Evolutionary conservation across 169 alveolate species (phyloP).

Genomic region (Eimeria praecox): DNA sequence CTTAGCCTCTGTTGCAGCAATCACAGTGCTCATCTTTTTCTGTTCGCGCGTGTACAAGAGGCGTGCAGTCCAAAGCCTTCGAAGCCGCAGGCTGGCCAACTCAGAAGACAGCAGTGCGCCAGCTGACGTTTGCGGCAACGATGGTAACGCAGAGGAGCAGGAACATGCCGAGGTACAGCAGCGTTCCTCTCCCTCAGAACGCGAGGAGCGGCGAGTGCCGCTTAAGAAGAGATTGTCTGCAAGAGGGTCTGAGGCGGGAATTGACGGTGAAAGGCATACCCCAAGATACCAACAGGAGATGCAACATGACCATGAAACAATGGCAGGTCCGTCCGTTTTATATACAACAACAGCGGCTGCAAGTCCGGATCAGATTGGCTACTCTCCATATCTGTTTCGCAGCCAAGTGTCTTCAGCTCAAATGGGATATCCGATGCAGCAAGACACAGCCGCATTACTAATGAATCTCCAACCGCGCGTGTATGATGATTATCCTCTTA

Average conservation of each 20-base stretch:
- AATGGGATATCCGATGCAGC: neutral
- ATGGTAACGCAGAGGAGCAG: neutral
- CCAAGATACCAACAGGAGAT: too few species aligned
- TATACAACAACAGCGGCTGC: neutral
- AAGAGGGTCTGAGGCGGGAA: neutral
- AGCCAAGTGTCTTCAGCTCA: neutral
- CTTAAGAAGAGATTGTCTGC: neutral
- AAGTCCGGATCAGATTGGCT: neutral
- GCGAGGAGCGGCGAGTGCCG: neutral
- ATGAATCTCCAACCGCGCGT: neutral
- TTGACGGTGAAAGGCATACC: too few species aligned
- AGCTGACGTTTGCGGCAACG: neutral
- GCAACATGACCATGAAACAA: too few species aligned
- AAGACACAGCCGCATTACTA: neutral
- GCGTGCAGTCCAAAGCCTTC: neutral
- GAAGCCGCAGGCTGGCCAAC: constrained; percentile 6
- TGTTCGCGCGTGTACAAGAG: neutral
- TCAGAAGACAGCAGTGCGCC: neutral
- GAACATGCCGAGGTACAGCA: neutral
- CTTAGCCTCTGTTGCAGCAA: neutral
- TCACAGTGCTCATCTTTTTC: neutral
- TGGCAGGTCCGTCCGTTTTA: neutral
- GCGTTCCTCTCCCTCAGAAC: neutral
- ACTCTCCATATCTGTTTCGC: neutral
- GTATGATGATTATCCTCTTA: neutral